Evolutionary conservation across 768 basidiomycete genomes (phyloP).

Genomic region (Tylopilus vinaceipallidus): DNA sequence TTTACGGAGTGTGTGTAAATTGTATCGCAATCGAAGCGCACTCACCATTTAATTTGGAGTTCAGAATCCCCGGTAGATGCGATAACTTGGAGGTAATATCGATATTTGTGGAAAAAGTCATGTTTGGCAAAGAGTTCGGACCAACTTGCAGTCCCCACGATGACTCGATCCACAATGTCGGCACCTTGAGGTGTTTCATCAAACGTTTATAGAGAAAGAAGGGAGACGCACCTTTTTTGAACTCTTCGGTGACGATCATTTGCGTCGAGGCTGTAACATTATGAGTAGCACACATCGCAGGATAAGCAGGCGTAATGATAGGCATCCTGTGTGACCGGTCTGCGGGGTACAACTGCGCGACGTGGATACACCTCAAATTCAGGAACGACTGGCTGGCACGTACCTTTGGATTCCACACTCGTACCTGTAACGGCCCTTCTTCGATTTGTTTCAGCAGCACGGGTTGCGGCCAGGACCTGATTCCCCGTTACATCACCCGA

Average conservation of each 20-base stretch:
- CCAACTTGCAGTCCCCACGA: conserved; percentile 82
- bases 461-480: conserved; percentile 96
- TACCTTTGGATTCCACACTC: conserved; percentile 98
- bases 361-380: neutral
- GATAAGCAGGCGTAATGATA: conserved; percentile 98
- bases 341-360: conserved; percentile 76
- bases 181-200: conserved; percentile 56
- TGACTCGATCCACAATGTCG: conserved; percentile 91
- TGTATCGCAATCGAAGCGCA: neutral
- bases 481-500: conserved; percentile 8
- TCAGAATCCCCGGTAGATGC: conserved; percentile 84
- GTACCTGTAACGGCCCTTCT: conserved; percentile 87
- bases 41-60: conserved; percentile 91
- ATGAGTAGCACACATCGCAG: conserved; percentile 98
- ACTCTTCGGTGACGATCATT: conserved; percentile 94
- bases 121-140: conserved; percentile 92
- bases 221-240: conserved; percentile 70
- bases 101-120: conserved; percentile 96
- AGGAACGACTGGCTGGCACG: neutral
- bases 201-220: neutral
- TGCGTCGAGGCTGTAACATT: conserved; percentile 96
- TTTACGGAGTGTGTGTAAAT: conserved; percentile 14
- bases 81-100: conserved; percentile 94
- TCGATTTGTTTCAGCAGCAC: conserved; percentile 97
- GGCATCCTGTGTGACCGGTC: conserved; percentile 98